A percentile compares a stretch with the other conserved stretches of the same genome.
These are phyloP conservation scores for Triticum dicoccoides DNA, from an alignment of 176 grass and related monocot genomes.

Conservation along the genomic window DNA sequence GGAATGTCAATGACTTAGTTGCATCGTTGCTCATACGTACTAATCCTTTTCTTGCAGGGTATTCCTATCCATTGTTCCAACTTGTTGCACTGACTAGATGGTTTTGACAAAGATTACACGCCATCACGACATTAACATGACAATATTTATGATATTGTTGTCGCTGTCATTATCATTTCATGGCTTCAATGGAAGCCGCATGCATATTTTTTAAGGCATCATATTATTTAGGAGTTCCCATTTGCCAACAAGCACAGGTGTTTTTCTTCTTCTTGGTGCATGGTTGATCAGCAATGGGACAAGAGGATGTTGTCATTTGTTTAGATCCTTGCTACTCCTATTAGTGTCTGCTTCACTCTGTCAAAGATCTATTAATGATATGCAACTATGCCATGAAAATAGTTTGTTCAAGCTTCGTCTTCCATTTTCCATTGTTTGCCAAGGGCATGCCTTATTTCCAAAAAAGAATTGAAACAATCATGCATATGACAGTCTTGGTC, in stretches of 20 bases:
- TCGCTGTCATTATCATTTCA: conserved; percentile 2
- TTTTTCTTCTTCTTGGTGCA: background rate
- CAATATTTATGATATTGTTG: background rate
- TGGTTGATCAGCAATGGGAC: background rate
- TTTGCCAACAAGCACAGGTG: background rate
- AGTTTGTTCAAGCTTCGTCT: background rate
- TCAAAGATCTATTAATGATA: background rate
- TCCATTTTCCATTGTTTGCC: background rate
- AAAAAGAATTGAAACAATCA: too few species aligned
- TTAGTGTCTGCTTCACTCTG: background rate
- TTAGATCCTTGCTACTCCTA: background rate
- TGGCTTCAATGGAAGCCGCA: background rate
- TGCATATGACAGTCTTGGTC: too few species aligned
- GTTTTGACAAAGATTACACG: background rate
- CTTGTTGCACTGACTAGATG: background rate
- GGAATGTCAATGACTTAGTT: too few species aligned
- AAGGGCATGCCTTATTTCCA: background rate
- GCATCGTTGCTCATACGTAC: too few species aligned
- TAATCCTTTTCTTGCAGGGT: background rate
- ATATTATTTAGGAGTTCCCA: background rate
- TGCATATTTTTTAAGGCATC: background rate
- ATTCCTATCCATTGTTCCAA: background rate
- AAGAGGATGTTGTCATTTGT: conserved; percentile 25
- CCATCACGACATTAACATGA: background rate
- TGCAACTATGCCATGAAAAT: background rate